Base-by-base conservation (phyloP, 495 filamentous ascomycete genomes). In the Neurospora sp. region DNA sequence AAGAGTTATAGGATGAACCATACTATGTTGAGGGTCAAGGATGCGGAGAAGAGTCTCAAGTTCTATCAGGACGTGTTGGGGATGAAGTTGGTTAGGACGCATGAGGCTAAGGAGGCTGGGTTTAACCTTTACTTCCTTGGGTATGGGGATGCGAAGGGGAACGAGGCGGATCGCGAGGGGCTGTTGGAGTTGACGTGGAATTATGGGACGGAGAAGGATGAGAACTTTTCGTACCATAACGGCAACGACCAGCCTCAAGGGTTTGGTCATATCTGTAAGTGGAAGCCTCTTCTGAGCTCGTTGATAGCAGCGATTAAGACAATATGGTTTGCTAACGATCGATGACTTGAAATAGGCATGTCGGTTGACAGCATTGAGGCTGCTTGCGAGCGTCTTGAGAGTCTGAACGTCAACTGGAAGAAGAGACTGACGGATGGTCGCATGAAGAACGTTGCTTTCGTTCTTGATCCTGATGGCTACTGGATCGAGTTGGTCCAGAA, bases 21-120 rank as follows among this genome's bases (percentile, higher is more conserved):
- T 81, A 97, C 94, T 72, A 98, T 98, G 96, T 89, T 99, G 74
- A 92, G 96, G 37, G 91, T 98, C 80, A 99, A 98, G 85, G 92
- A 95, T 77, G 85, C 89, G 41, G 91, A 97, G 78, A 89, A 88
- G 75, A 94, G 91, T 14, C 81, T 98, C 65, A 90, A 91, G 74
- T 99, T 96, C 82, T 99, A 99, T 84, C 88, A 94, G 78, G 93
- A 97, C 38, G 89, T 91, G 6, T 83, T 98, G 81, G 96, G 96
- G 68, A 97, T 98, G 95, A 86, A 85, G 6, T 83, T 97, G 41
- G 81, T 94, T 74, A 88, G 91, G 70, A 94, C 91, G 11, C 79
- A 78, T 20, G 93, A 97, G 82, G 89, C 88, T 76, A 81, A 86
- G 40, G 89, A 89, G 27, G 89, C 87, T 18, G 87, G 87, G 11